Conservation (phyloP, 2,329 filamentous ascomycete genomes). For the Alternaria brassicicola region DNA sequence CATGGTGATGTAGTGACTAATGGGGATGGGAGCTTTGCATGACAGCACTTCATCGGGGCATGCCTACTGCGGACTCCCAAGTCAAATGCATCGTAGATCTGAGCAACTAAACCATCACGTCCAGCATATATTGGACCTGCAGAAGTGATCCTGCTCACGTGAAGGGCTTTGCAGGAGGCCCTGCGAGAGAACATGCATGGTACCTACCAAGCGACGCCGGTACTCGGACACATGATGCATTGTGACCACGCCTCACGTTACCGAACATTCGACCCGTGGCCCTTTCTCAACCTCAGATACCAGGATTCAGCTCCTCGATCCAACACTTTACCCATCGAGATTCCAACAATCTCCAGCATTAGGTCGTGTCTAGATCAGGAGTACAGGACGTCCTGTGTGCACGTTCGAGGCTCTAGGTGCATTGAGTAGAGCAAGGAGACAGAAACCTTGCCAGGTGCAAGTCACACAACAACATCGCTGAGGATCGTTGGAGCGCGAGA, state of each 20-base stretch:
- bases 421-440: not conserved
- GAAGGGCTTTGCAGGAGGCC: not conserved
- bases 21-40: not conserved
- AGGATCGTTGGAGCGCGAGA: not conserved
- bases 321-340: not conserved
- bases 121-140: not conserved
- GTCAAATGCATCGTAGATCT: not conserved
- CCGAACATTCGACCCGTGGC: slow-evolving; percentile 6
- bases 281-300: not conserved
- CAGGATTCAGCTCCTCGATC: not conserved
- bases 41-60: not conserved
- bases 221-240: slow-evolving; percentile 13
- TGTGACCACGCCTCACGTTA: slow-evolving; percentile 9
- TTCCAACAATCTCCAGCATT: slow-evolving; percentile 3
- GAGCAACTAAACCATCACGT: not conserved
- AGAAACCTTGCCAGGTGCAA: not conserved
- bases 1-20: slow-evolving; percentile 7
- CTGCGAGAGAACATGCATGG: not conserved
- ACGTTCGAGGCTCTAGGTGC: not conserved
- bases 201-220: slow-evolving; percentile 4
- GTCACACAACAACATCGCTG: not conserved
- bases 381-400: not conserved
- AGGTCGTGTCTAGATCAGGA: not conserved
- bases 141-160: not conserved
- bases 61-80: not conserved